These are phyloP conservation scores for Phytophthora pinifolia DNA, from an alignment of 352 stramenopile genomes.

Conservation along the genomic window DNA sequence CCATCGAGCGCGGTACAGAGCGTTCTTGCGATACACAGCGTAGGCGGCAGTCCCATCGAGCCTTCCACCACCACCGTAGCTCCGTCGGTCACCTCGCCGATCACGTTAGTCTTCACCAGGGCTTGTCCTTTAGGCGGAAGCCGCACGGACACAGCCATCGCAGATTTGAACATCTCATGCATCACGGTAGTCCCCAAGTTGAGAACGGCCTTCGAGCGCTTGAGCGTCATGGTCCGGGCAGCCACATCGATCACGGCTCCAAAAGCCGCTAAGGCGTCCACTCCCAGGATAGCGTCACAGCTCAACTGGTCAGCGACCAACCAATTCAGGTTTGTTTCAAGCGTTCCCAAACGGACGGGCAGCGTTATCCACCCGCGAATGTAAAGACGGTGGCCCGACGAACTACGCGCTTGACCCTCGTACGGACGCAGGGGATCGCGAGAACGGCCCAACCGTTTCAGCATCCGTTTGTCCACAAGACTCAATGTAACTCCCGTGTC, in stretches of 20 bases:
- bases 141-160: background rate
- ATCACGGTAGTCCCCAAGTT: too few relatives aligned
- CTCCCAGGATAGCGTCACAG: background rate
- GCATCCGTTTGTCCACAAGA: background rate
- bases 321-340: background rate
- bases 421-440: background rate
- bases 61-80: conserved; percentile 7
- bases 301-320: background rate
- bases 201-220: background rate
- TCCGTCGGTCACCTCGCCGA: background rate
- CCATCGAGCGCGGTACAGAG: conserved; percentile 1
- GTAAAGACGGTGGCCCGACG: background rate
- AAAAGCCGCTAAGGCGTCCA: background rate
- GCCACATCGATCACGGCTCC: conserved; percentile 2
- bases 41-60: background rate
- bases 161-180: too few relatives aligned
- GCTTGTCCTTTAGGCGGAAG: background rate
- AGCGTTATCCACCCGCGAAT: background rate
- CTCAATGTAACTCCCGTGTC: conserved; percentile 8
- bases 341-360: background rate
- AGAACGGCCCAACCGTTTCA: conserved; percentile 2
- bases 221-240: conserved; percentile 1
- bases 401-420: background rate
- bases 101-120: background rate
- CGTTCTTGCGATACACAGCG: background rate